Conservation (phyloP, 1,139 yeast species). For the Hemisphaericaspora lyxosophila region DNA sequence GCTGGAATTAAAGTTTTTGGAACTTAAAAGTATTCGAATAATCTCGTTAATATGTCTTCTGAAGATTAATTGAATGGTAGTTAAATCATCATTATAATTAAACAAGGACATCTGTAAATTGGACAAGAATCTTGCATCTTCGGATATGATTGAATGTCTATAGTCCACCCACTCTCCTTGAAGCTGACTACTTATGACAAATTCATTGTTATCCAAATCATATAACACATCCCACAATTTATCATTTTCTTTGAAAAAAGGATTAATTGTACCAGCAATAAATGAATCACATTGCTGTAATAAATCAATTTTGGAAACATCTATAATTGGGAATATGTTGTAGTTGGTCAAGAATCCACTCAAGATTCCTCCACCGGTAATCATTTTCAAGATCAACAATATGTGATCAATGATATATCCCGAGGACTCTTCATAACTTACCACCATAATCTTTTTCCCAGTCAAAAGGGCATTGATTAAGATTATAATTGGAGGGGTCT, state of each 20-base stretch:
- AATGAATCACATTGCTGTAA: conserved; percentile 53
- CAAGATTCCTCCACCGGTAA: conserved; percentile 60
- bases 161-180: conserved; percentile 14
- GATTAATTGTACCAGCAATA: conserved; percentile 68
- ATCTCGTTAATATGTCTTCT: conserved; percentile 50
- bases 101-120: conserved; percentile 44
- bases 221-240: conserved; percentile 59
- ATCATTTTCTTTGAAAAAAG: conserved; percentile 60
- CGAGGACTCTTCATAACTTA: conserved; percentile 57
- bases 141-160: conserved; percentile 41
- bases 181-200: conserved; percentile 29
- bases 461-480: conserved; percentile 59
- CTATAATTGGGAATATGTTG: conserved; percentile 61
- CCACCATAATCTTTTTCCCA: conserved; percentile 53
- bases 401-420: conserved; percentile 57
- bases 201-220: conserved; percentile 54
- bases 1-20: conserved; percentile 34
- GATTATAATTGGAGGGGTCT: conserved; percentile 58
- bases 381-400: conserved; percentile 51
- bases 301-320: conserved; percentile 59
- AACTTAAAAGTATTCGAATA: conserved; percentile 39
- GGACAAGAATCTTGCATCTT: conserved; percentile 49
- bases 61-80: conserved; percentile 48
- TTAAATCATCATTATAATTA: conserved; percentile 49
- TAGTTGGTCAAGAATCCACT: conserved; percentile 48